Evolutionary conservation across 352 stramenopile genomes (phyloP).

Genomic region (Pythium aphanidermatum): DNA sequence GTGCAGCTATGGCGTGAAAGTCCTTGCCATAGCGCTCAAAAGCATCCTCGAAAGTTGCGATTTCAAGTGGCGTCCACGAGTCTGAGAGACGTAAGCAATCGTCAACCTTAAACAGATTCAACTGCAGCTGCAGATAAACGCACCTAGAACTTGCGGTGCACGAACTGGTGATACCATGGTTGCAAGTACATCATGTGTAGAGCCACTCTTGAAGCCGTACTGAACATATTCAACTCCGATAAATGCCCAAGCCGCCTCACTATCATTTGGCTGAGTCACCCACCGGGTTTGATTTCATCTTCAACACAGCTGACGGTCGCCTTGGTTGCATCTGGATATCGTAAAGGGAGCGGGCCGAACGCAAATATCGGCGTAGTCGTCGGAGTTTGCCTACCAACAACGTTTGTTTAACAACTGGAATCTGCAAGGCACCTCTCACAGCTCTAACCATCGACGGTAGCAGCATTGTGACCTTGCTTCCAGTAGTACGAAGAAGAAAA

Average conservation of each 20-base stretch:
- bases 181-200: conserved; percentile 62
- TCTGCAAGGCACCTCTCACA: neutral
- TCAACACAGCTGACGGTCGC: conserved; percentile 58
- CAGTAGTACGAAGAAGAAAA: conserved; percentile 12
- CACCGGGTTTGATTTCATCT: conserved; percentile 63
- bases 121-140: neutral
- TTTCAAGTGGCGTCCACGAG: conserved; percentile 64
- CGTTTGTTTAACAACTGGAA: neutral
- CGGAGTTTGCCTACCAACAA: conserved; percentile 43
- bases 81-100: conserved; percentile 29
- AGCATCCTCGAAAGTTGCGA: conserved; percentile 71
- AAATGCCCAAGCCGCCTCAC: neutral
- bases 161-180: conserved; percentile 64
- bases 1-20: conserved; percentile 65
- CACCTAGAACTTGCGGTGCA: conserved; percentile 64
- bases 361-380: conserved; percentile 50
- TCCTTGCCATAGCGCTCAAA: conserved; percentile 73
- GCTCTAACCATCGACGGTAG: conserved; percentile 12
- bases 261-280: neutral
- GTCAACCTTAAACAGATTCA: neutral
- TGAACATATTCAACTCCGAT: conserved; percentile 12
- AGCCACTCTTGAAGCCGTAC: conserved; percentile 61
- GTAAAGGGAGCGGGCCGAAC: conserved; percentile 55
- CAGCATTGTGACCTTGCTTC: conserved; percentile 17
- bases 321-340: conserved; percentile 75